These are phyloP conservation scores for Stereocaulon alpinum DNA, from an alignment of 495 filamentous ascomycete species.

Conservation along the genomic window DNA sequence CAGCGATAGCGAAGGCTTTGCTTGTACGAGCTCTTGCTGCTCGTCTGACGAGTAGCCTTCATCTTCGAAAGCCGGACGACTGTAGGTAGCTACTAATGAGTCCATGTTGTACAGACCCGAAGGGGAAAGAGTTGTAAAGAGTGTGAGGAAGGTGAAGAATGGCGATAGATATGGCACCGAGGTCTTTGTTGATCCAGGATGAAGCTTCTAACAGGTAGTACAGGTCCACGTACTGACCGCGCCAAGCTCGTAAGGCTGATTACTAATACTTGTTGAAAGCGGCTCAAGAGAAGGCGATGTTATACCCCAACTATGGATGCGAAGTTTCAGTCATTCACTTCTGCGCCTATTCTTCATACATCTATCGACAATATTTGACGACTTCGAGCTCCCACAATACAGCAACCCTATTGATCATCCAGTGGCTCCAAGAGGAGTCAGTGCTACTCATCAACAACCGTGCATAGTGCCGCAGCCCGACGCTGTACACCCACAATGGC, in stretches of 20 bases:
- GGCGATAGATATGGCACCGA: neutral
- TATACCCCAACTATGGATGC: neutral
- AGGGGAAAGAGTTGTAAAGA: neutral
- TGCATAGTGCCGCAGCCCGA: neutral
- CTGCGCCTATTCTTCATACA: neutral
- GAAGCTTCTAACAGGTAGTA: neutral
- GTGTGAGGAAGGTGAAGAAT: neutral
- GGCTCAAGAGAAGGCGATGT: too few species aligned
- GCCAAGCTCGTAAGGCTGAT: slow-evolving; percentile 7
- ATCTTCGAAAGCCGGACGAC: slow-evolving; percentile 57
- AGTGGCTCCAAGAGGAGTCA: neutral
- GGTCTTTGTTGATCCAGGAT: neutral
- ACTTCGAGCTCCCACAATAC: neutral
- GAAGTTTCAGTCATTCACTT: neutral
- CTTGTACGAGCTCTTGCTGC: slow-evolving; percentile 58
- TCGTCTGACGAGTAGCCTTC: slow-evolving; percentile 66
- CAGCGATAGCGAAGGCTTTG: slow-evolving; percentile 63
- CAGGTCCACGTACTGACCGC: slow-evolving; percentile 5
- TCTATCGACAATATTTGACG: neutral
- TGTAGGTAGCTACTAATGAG: slow-evolving; percentile 83
- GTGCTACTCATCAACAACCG: neutral
- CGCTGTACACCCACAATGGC: slow-evolving; percentile 43
- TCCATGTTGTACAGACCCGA: slow-evolving; percentile 54
- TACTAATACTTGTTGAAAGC: neutral
- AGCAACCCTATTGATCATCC: neutral